Base-by-base conservation (phyloP, 1,284 basidiomycete genomes). In the Agaricales sp. region DNA sequence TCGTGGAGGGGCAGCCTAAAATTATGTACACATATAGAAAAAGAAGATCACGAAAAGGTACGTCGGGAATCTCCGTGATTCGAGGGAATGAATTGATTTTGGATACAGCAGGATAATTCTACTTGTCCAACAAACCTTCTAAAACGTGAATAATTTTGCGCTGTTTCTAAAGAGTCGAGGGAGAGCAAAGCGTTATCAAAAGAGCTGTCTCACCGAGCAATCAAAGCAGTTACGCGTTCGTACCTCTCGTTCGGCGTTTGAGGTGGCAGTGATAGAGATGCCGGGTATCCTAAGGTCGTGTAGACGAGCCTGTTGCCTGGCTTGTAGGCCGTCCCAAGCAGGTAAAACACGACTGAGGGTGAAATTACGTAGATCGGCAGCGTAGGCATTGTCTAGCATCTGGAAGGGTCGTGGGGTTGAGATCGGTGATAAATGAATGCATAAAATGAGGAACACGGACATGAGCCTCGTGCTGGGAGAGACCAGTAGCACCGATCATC, bases 301-400 rank as follows among this genome's bases (percentile, higher is more conserved):
- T 38, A 90, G 67, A 21, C 73, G 63, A 0, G 65, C 59, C 64
- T 90, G 87, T 61, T 90, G 87, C 55, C 76, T 77, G 46, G 74
- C 63, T 25, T 81, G 62, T n/a, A 90, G 69, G 19, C 73, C 75
- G 57, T 85, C 86, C 85, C 87, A 89, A 8, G 83, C 82, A 4
- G 76, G 68, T 4, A 87, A 60, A 8, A 71, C 80, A 41, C 80
- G 72, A 49, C 85, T 77, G 13, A 57, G 57, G 57, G 89, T 84
- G 58, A 88, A 88, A 54, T 70, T 74, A 24, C 62, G 63, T 38
- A 88, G 59, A 53, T 87, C 84, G 55, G 70, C 75, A 49, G 72
- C 75, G 62, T 79, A 78, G n/a, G 71, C 70, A 45, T 74, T 71
- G 47, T 73, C 71, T 57, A 87, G 67, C 70, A 73, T 78, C 81